Evolutionary conservation across 2,329 filamentous ascomycete genomes (phyloP).

Genomic region (Ascochyta lentis): DNA sequence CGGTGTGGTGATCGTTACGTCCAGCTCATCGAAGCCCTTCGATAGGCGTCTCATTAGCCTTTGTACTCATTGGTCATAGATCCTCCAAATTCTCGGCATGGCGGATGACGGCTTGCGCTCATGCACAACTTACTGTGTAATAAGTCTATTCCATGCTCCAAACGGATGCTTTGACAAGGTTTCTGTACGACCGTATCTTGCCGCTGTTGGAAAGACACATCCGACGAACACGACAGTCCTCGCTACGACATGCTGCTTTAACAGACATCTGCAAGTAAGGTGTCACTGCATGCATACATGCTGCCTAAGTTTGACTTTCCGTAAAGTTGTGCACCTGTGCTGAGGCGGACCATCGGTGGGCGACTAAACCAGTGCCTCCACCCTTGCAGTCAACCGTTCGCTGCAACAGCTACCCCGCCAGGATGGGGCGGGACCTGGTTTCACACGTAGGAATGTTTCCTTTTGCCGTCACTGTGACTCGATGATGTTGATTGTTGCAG

Average conservation of each 20-base stretch:
- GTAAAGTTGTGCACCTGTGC: not conserved
- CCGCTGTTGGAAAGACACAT: conserved; percentile 4
- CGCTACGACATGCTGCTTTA: conserved; percentile 15
- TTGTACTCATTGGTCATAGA: too few relatives aligned
- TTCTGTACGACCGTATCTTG: conserved; percentile 9
- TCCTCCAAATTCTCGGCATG: too few relatives aligned
- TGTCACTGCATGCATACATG: conserved; percentile 14
- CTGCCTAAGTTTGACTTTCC: not conserved
- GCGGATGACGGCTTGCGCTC: not conserved
- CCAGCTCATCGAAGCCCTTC: not conserved
- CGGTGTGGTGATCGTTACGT: not conserved
- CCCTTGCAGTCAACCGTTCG: conserved; percentile 12
- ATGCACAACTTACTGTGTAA: conserved; percentile 1
- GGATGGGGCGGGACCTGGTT: conserved; percentile 3
- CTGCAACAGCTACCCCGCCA: conserved; percentile 2
- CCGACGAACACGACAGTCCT: conserved; percentile 9
- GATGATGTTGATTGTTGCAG: conserved; percentile 1
- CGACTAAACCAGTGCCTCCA: not conserved
- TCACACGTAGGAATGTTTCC: conserved; percentile 12
- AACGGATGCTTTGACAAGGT: conserved; percentile 6
- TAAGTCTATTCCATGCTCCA: not conserved
- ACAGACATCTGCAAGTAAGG: conserved; percentile 14
- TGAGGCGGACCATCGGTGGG: not conserved
- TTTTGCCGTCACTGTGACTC: not conserved
- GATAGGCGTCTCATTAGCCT: too few relatives aligned